phyloP scores from a whole-genome alignment of 1,284 basidiomycete species.

The Sporisorium graminicola region DNA sequence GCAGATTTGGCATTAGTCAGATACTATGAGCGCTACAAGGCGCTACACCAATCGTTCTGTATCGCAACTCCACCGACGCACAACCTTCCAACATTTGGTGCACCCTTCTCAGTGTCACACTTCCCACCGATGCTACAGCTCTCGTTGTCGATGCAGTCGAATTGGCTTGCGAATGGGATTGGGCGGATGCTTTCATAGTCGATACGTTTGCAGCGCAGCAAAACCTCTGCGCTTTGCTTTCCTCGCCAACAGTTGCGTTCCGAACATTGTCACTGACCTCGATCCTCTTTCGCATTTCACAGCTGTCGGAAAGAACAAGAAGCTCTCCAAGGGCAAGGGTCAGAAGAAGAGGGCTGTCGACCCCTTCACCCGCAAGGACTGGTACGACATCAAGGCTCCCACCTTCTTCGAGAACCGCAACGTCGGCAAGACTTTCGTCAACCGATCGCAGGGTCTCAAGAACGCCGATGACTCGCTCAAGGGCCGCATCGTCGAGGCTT shows the following conservation, averaged over 20 bases:
- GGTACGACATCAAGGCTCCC: conserved; percentile 99
- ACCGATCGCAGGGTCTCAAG: conserved; percentile 97
- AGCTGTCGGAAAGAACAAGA: conserved; percentile 85
- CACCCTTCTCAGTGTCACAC: not conserved
- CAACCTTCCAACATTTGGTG: no score
- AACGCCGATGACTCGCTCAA: conserved; percentile 99
- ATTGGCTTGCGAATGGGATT: conserved; percentile 18
- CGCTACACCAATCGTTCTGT: not conserved
- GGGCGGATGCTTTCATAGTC: conserved; percentile 10
- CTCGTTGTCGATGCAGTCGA: not conserved
- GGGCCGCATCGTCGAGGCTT: conserved; percentile 96
- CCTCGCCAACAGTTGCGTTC: not conserved
- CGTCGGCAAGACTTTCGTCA: conserved; percentile 98
- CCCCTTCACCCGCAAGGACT: conserved; percentile 99
- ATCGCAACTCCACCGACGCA: not conserved
- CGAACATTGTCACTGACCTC: conserved; percentile 12
- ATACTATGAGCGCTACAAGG: no score
- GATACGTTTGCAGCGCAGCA: not conserved
- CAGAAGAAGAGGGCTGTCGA: conserved; percentile 98
- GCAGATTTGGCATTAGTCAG: not conserved
- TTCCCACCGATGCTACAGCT: not conserved
- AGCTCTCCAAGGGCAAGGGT: conserved; percentile 99
- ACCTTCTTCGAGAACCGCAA: conserved; percentile 97
- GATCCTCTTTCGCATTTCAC: not conserved
- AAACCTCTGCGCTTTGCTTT: not conserved